Percentiles rank a stretch among this genome's conserved stretches.
Conservation (phyloP, 75 land plant genomes). For the Sequoia sempervirens region DNA sequence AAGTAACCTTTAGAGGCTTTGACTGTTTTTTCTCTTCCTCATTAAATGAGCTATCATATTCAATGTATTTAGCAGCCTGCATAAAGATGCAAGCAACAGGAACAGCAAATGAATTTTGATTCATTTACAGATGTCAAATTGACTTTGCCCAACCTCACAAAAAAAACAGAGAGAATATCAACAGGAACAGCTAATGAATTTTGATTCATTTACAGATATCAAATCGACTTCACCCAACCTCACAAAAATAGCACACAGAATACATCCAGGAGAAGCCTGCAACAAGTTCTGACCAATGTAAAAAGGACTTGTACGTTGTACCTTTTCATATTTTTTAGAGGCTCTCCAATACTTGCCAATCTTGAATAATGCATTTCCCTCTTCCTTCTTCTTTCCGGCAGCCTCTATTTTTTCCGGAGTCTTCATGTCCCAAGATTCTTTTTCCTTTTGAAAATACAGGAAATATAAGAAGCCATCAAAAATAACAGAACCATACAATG, state of each 20-base stretch:
- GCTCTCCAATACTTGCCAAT: slow-evolving; percentile 66
- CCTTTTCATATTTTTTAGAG: slow-evolving; percentile 89
- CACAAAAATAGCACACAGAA: neutral
- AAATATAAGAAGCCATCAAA: neutral
- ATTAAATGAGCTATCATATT: slow-evolving; percentile 61
- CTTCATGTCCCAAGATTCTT: slow-evolving; percentile 80
- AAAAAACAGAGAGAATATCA: no score
- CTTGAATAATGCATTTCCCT: slow-evolving; percentile 78
- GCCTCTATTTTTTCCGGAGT: slow-evolving; percentile 74
- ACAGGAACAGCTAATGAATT: neutral
- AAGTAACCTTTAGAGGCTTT: slow-evolving; percentile 52
- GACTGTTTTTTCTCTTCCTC: slow-evolving; percentile 85
- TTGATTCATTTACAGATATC: neutral
- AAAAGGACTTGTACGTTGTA: slow-evolving; percentile 47
- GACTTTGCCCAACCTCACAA: no score
- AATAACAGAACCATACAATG: neutral
- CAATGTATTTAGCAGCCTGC: slow-evolving; percentile 74
- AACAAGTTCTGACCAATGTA: neutral
- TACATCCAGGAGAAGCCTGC: neutral
- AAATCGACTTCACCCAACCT: neutral
- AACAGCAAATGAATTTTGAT: neutral
- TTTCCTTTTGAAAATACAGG: slow-evolving; percentile 37
- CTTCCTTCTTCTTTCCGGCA: slow-evolving; percentile 69
- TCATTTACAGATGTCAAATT: no score
- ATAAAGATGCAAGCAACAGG: neutral